phyloP scores from a whole-genome alignment of 495 filamentous ascomycete species.

The Annulohypoxylon nitens region DNA sequence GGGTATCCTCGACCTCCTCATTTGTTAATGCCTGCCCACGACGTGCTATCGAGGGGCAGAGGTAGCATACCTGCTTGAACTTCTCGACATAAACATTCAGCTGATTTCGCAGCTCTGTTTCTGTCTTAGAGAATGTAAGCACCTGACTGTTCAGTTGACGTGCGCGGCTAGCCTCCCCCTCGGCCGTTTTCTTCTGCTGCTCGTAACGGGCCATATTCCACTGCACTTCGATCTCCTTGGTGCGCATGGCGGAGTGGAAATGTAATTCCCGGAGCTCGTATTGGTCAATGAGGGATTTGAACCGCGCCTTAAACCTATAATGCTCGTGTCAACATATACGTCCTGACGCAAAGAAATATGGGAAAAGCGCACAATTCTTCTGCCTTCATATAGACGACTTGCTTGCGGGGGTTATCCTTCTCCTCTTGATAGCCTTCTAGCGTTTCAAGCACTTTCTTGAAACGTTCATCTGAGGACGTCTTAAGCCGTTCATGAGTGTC shows the following conservation, averaged over 20 bases:
- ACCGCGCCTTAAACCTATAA: slow-evolving; percentile 83
- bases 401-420: slow-evolving; percentile 79
- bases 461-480: slow-evolving; percentile 79
- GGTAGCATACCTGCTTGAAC: slow-evolving; percentile 91
- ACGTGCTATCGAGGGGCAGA: slow-evolving; percentile 47
- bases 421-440: slow-evolving; percentile 83
- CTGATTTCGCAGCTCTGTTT: slow-evolving; percentile 91
- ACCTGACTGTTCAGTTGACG: slow-evolving; percentile 90
- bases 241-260: slow-evolving; percentile 87
- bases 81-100: slow-evolving; percentile 99
- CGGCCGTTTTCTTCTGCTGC: slow-evolving; percentile 86
- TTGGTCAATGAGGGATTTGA: slow-evolving; percentile 94
- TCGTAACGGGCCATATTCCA: slow-evolving; percentile 88
- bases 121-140: slow-evolving; percentile 95
- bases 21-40: slow-evolving; percentile 52
- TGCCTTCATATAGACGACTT: slow-evolving; percentile 81
- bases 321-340: slow-evolving; percentile 46
- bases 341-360: neutral
- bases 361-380: slow-evolving; percentile 80
- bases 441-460: slow-evolving; percentile 74
- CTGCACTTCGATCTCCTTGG: slow-evolving; percentile 97
- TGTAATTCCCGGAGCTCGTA: slow-evolving; percentile 94
- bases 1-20: slow-evolving; percentile 92
- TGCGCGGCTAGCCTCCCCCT: slow-evolving; percentile 81
- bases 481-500: slow-evolving; percentile 86